Base-by-base conservation (phyloP, 352 stramenopile genomes). In the Saprolegnia diclina region DNA sequence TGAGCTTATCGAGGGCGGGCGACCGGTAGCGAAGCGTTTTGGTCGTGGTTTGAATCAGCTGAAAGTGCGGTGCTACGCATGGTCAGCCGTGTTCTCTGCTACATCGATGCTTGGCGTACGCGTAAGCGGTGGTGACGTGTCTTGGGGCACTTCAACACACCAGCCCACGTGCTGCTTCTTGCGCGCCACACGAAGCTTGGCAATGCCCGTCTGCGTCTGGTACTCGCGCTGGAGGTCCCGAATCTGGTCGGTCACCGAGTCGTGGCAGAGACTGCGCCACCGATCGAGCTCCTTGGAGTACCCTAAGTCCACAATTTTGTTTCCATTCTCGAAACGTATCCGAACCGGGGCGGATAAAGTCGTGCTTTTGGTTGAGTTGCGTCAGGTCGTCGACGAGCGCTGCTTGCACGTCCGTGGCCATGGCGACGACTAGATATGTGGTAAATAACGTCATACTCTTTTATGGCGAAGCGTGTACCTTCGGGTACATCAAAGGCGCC, bases 1-100 rank as follows among this genome's bases (percentile, higher is more conserved):
- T 89, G 7, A 90, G 72, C 26, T 83, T 68, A 2, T 78, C 77
- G 24, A 92, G 69, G 56, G 89, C 84, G 0, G 87, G 75, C 5
- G 81, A 87, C 21, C 82, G 81, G 72, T 89, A 92, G 0, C 84
- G 77, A 10, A 85, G 77, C 18, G 76, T 79, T 52, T 88, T 88
- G 42, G 90, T 92, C 18, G 87, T 62, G 7, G 84, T 89, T 66
- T 89, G 82, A 11, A 90, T 78, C 46, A 90, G 63, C 40, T 68
- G 62, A 24, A 42, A 68, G 16, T 22, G 6, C 5, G 62, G 22
- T 5, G 40, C 62, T 68, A 57, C 19, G 10, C 13, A 56, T 44
- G 14, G 26, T 21, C 32, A 63, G 18, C 26, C 14, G 5, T 6
- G 44, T n/a, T 11, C 24, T 62, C 14, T 38, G 32, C 13, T n/a